Base-by-base conservation (phyloP, 2,329 filamentous ascomycete species). In the Alternaria postmessia region DNA sequence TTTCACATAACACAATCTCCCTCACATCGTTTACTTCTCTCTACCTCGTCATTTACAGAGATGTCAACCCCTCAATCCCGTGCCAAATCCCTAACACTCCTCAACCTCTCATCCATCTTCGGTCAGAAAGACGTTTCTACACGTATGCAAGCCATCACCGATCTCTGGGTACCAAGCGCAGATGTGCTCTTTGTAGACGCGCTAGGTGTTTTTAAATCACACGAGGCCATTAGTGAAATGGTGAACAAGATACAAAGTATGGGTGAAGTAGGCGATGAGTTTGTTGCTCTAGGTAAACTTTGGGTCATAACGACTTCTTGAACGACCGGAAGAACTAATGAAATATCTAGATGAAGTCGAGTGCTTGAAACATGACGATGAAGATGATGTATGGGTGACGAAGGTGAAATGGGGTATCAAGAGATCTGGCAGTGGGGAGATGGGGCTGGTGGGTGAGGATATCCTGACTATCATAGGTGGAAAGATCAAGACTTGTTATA, bases 401-500 rank as follows among this genome's bases (percentile, higher is more conserved):
- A 30, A 54, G 32, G 22, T 62, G 41, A 58, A 51, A 43, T 64
- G 62, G 62, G 62, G 59, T n/a, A 48, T 62, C 44, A 52, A 41
- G 12, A 5, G 54, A 32, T 22, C 54, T 16, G 39, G 14, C 1
- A 49, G 26, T 26, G 57, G 32, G 16, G 41, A 58, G 16, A 26
- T 28, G 30, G 54, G 14, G 28, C 16, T 63, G 54, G 51, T 16
- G 16, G 61, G 63, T 9, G 48, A 24, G 54, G 60, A 65, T 59
- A 47, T 63, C 5, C 7, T 63, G n/a, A 61, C 61, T n/a, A 61
- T 63, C 16, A 42, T 57, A 11, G 54, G 51, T 1, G 61, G 57
- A 8, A 54, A 39, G 30, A 59, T 57, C 4, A 61, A 61, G n/a
- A 36, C 61, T 34, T 60, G 53, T 51, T 63, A 65, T 47, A 63